Conservation (phyloP, 331 rosid species). For the Malus hybrid region DNA sequence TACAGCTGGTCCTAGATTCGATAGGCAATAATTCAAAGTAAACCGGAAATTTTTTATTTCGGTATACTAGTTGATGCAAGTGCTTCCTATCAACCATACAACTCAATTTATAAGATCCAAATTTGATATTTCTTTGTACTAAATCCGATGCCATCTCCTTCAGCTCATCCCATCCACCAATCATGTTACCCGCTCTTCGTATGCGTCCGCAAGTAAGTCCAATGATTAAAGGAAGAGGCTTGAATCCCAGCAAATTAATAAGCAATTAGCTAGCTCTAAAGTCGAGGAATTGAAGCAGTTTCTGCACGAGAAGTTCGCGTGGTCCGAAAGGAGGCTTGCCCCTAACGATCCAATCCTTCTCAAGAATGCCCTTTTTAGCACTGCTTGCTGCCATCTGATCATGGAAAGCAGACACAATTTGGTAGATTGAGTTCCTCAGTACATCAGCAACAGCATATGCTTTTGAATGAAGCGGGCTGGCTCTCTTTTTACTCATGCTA, state of each 20-base stretch:
- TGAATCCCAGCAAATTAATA: slow-evolving; percentile 5
- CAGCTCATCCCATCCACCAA: background rate
- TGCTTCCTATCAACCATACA: slow-evolving; percentile 6
- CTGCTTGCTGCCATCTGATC: slow-evolving; percentile 68
- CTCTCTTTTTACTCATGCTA: slow-evolving; percentile 50
- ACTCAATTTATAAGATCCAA: background rate
- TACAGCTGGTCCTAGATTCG: too few species aligned
- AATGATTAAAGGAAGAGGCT: background rate
- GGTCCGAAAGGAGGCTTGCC: slow-evolving; percentile 56
- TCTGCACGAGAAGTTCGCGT: slow-evolving; percentile 56
- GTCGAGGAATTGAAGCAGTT: slow-evolving; percentile 65
- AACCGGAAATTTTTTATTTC: background rate
- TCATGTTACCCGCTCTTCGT: background rate
- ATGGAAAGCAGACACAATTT: slow-evolving; percentile 68
- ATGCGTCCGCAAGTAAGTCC: background rate
- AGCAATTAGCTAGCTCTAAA: slow-evolving; percentile 53
- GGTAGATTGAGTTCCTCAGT: slow-evolving; percentile 72
- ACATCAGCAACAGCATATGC: slow-evolving; percentile 84
- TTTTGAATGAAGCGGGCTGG: slow-evolving; percentile 57
- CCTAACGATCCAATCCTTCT: slow-evolving; percentile 69
- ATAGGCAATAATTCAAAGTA: background rate
- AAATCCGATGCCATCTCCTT: background rate
- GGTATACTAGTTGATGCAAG: background rate
- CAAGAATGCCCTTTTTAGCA: slow-evolving; percentile 66
- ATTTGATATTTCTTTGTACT: background rate